These are phyloP conservation scores for Salix exigua DNA, from an alignment of 345 rosid genomes.

Conservation along the genomic window DNA sequence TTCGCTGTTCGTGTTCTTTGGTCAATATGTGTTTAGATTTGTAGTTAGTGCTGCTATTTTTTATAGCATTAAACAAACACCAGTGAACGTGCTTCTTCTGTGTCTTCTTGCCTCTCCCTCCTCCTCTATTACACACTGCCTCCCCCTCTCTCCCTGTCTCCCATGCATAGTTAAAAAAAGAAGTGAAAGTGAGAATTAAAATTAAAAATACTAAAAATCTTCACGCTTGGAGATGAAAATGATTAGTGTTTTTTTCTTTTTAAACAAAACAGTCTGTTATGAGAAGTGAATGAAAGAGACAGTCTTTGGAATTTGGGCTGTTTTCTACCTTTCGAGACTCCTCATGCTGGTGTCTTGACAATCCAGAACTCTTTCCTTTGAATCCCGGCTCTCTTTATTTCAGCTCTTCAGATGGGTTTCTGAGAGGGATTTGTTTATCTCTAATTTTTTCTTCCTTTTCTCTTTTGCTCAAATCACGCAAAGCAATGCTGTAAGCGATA, in stretches of 20 bases:
- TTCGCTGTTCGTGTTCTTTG: constrained; percentile 31
- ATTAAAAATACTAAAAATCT: not conserved
- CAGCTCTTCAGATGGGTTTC: constrained; percentile 13
- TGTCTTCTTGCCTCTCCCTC: constrained; percentile 26
- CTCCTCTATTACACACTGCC: not conserved
- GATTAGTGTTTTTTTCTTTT: constrained; percentile 32
- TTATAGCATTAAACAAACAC: constrained; percentile 16
- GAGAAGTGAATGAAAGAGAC: constrained; percentile 6
- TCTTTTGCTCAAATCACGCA: constrained; percentile 34
- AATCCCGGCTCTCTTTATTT: constrained; percentile 20
- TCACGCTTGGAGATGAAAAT: constrained; percentile 44
- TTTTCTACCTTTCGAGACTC: constrained; percentile 75
- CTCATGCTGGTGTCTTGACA: constrained; percentile 49
- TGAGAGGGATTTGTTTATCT: constrained; percentile 10
- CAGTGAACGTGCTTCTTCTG: constrained; percentile 57
- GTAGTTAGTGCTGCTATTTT: constrained; percentile 5
- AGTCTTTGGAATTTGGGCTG: constrained; percentile 61
- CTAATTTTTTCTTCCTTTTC: not conserved
- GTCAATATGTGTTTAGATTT: constrained; percentile 19
- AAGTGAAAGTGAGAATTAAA: not conserved
- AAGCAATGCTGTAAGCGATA: constrained; percentile 46
- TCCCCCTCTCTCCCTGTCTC: not conserved
- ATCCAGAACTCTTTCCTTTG: constrained; percentile 18
- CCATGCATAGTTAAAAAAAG: not conserved
- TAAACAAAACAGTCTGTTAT: not conserved